Base-by-base conservation (phyloP, 805 yeast genomes). In the Wickerhamomyces sydowiorum region DNA sequence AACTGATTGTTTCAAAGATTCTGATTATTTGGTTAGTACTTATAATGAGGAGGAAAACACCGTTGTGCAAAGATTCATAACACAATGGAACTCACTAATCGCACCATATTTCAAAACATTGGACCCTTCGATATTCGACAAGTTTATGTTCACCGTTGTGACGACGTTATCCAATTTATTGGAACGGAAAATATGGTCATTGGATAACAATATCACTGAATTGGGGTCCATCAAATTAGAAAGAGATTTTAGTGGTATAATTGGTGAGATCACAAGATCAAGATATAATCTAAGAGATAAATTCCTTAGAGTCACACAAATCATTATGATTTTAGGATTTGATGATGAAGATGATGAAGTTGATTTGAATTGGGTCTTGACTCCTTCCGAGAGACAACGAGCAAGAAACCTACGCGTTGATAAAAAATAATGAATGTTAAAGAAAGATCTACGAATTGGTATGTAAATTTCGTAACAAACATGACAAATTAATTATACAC, bases 161-260 rank as follows among this genome's bases (percentile, higher is more conserved):
- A 62, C 72, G 3, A 66, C 74, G 35, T 54, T 86, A 21, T 78
- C 88, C 2, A 65, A 65, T 18, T 51, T 74, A 15, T 53, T 88
- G 4, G 96, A 87, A 54, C 72, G 75, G 47, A 80, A 80, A 51
- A 66, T 91, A 23, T 76, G 91, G 79, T 50, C 70, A 4, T 67
- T 86, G 36, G 76, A 82, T 37, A 75, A 77, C 40, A 78, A 76
- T 49, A 77, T 88, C 45, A 89, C 86, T 56, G 95, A 86, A 51
- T 63, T 86, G 32, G 98, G 97, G 1, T 80, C 95, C 0, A 72
- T 88, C 17, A 84, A 81, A 49, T 66, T 93, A 38, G 98, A 93
- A 49, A 78, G 86, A 45, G 96, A 90, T 56, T 65, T 89, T 19
- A 78, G 89, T 37, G 70, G 76, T 22, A 72, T 91, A 27, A 85